Base-by-base conservation (phyloP, 192 early-diverging fungal species). In the Coemansia sp. region DNA sequence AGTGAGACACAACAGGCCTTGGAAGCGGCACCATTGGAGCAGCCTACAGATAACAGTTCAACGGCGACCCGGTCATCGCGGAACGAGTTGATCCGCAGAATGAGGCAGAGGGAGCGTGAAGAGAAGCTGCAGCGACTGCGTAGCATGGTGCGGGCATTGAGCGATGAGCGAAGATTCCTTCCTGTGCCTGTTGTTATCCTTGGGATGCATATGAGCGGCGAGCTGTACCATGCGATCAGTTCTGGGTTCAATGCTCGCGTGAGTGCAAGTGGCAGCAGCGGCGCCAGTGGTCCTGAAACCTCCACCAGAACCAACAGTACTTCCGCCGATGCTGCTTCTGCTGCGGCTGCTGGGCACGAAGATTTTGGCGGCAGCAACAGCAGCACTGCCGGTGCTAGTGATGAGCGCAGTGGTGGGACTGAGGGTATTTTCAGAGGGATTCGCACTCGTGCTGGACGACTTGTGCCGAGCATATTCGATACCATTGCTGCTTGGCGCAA, bases 111-210 rank as follows among this genome's bases (percentile, higher is more conserved):
- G 7, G 31, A 42, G 31, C 65, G 70, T 2, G 70, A 72, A 38
- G 75, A 72, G 42, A 72, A 66, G 47, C 54, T 79, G 47, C 57
- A 41, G 50, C 53, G 66, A 28, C 44, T 79, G 50, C 65, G 75
- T 15, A 42, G 64, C 27, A 72, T 79, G 57, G 75, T 70, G 19
- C 70, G 55, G 31, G 75, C 75, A 23, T 69, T 63, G 59, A 41
- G 42, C 27, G 75, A 79, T 37, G 75, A 79, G 50, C 65, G 75
- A 1, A 65, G 65, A 4, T 29, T 29, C 10, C 38, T 79, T 8
- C 58, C 60, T 30, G 44, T 79, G 2, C 75, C 75, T 2, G 58
- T 79, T 27, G 58, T 67, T 11, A 55, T 79, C 19, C 61, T 79
- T 19, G 75, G 75, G 0, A 29, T 79, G 25, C 65, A 63, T 2